A percentile compares a stretch with the other conserved stretches of the same genome.
phyloP scores from a whole-genome alignment of 768 basidiomycete genomes.

The Nidularia pulvinata region DNA sequence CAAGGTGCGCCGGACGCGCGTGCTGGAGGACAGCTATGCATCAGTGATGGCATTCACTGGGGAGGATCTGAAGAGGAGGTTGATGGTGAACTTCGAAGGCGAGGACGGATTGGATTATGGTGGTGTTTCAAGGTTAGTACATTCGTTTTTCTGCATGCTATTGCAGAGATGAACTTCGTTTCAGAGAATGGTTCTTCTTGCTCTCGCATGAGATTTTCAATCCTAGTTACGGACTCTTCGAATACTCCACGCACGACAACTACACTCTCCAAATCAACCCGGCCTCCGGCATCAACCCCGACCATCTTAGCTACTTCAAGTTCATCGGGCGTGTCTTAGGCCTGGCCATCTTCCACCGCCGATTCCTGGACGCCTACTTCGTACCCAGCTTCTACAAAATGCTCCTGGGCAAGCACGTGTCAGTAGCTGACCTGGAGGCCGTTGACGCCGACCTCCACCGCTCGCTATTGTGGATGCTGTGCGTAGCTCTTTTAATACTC shows the following conservation, averaged over 20 bases:
- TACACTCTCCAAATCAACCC: slow-evolving; percentile 84
- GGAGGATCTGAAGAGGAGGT: slow-evolving; percentile 64
- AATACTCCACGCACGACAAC: slow-evolving; percentile 80
- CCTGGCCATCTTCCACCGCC: slow-evolving; percentile 74
- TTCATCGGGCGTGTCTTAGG: slow-evolving; percentile 78
- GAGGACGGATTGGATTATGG: slow-evolving; percentile 84
- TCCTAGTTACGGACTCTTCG: slow-evolving; percentile 80
- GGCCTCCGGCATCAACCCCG: slow-evolving; percentile 73
- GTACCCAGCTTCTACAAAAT: slow-evolving; percentile 83
- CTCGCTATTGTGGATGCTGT: slow-evolving; percentile 78
- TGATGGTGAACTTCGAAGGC: slow-evolving; percentile 78
- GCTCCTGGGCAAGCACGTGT: slow-evolving; percentile 61
- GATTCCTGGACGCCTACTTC: slow-evolving; percentile 81
- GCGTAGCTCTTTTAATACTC: slow-evolving; percentile 20
- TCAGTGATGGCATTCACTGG: slow-evolving; percentile 82
- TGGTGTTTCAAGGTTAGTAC: slow-evolving; percentile 65
- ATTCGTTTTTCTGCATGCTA: not conserved
- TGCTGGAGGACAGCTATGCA: slow-evolving; percentile 86
- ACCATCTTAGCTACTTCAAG: slow-evolving; percentile 80
- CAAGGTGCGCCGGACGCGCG: slow-evolving; percentile 76
- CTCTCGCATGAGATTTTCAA: slow-evolving; percentile 84
- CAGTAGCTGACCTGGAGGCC: slow-evolving; percentile 65
- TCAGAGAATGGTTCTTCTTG: slow-evolving; percentile 86
- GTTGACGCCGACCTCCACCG: slow-evolving; percentile 70
- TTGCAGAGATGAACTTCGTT: slow-evolving; percentile 5